phyloP scores from a whole-genome alignment of 805 yeast genomes.

The Myxozyma kluyveri region DNA sequence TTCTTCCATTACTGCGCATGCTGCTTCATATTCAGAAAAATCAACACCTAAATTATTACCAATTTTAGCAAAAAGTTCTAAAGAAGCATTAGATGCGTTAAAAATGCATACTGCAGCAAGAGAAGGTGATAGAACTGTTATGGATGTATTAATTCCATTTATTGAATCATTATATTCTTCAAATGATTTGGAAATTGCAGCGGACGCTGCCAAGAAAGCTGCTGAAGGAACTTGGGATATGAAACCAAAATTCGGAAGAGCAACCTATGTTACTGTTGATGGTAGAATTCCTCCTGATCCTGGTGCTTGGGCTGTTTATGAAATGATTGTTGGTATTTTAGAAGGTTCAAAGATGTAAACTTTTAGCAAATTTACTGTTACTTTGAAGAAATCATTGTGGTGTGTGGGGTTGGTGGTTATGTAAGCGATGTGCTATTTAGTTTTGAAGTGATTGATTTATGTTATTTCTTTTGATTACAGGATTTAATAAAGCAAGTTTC shows the following conservation, averaged over 20 bases:
- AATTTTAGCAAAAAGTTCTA: conserved; percentile 33
- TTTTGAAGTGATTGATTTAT: no score
- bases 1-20: conserved; percentile 19
- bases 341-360: conserved; percentile 20
- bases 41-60: conserved; percentile 12
- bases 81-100: conserved; percentile 65
- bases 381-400: neutral
- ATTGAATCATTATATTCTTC: conserved; percentile 56
- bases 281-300: conserved; percentile 71
- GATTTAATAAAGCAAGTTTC: no score
- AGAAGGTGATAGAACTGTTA: conserved; percentile 80
- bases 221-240: conserved; percentile 71
- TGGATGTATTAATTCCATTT: conserved; percentile 88
- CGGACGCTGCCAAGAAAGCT: conserved; percentile 66
- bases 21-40: neutral
- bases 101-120: conserved; percentile 86
- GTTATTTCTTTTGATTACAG: no score
- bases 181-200: conserved; percentile 57
- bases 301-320: conserved; percentile 85
- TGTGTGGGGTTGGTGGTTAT: no score
- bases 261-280: conserved; percentile 63
- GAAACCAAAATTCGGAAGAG: conserved; percentile 89
- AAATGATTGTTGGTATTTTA: conserved; percentile 47
- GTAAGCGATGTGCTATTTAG: no score
- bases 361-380: neutral